Evolutionary conservation across 495 filamentous ascomycete genomes (phyloP), one percentile per base, ranked within the genome.

Genomic region (Aspergillus coremiiformis): DNA sequence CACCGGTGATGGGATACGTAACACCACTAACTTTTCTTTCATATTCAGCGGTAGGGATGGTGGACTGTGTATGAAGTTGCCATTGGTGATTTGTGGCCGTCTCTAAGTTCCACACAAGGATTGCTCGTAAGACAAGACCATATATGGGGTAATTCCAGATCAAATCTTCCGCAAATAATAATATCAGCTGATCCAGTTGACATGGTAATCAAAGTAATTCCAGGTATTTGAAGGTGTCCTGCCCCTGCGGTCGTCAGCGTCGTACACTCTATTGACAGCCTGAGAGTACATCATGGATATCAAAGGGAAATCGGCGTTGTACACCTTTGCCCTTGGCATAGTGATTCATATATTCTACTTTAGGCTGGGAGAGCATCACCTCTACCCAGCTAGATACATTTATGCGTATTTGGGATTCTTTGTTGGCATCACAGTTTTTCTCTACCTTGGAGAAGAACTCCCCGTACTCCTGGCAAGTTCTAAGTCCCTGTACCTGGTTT

Each of bases 301-400:
- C 3, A 30, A 30, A 11, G 8, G 12, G 3, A 30, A 9, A 9
- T 9, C 39, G 15, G 22, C 39, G 7, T 15, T 19, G 4, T 23
- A 19, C 39, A 15, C 39, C n/a, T 20, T 23, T 20, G 17, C 17
- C 1, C 33, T 49, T 9, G 49, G 39, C 39, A 17, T 44, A 14
- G 4, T 22, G 1, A 15, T 53, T n/a, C 58, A 68, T 44, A 12
- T 66, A 10, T 35, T 56, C 43, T 66, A 60, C 45, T 70, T 71
- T 47, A 53, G 51, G 35, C 48, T 59, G 14, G 68, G 68, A 15
- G 68, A 72, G 53, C 68, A 72, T 39, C 68, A 72, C 49, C 49
- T 66, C 22, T 55, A 69, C 39, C 50, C 60, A 44, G 20, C 53
- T 33, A 49, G 43, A 6, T 69, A 65, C 44, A 24, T 71, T 10